Evolutionary conservation across 2,329 filamentous ascomycete species (phyloP).

Genomic region (Colletotrichum zoysiae): DNA sequence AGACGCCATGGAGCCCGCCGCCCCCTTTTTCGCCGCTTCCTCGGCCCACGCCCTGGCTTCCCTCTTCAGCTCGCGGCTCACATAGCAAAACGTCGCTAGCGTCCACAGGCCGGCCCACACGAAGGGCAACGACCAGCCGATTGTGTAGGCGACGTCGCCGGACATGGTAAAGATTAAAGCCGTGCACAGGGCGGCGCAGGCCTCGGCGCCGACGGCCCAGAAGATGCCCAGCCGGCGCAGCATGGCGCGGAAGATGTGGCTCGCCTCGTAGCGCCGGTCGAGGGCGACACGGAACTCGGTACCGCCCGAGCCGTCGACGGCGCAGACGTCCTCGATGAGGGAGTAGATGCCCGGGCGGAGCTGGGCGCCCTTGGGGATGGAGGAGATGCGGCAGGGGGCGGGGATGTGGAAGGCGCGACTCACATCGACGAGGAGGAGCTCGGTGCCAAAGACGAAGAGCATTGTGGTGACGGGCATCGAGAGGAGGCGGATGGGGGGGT

Average conservation of each 20-base stretch:
- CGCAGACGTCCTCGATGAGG: conserved; percentile 66
- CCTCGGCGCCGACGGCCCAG: conserved; percentile 56
- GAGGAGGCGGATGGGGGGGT: conserved; percentile 60
- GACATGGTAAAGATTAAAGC: conserved; percentile 45
- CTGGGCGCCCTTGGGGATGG: conserved; percentile 62
- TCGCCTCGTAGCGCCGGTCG: conserved; percentile 65
- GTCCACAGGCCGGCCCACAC: conserved; percentile 46
- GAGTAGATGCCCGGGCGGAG: conserved; percentile 66
- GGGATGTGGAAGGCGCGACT: conserved; percentile 58
- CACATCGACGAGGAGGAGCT: conserved; percentile 63
- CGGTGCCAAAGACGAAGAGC: conserved; percentile 63
- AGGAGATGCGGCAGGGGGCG: conserved; percentile 64
- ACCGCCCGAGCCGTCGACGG: conserved; percentile 65
- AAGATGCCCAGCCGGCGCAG: conserved; percentile 64
- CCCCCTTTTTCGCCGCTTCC: conserved; percentile 35
- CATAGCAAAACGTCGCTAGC: conserved; percentile 46
- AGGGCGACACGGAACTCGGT: conserved; percentile 65
- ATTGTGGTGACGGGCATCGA: conserved; percentile 65
- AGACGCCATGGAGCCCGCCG: not conserved
- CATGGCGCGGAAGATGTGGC: conserved; percentile 65
- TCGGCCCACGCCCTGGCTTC: conserved; percentile 46
- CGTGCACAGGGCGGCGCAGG: conserved; percentile 44
- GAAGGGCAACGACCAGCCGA: conserved; percentile 46
- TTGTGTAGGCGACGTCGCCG: conserved; percentile 43
- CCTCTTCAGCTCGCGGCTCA: conserved; percentile 45